phyloP scores from a whole-genome alignment of 306 rosid species.

The Oxytropis ochrocephala region DNA sequence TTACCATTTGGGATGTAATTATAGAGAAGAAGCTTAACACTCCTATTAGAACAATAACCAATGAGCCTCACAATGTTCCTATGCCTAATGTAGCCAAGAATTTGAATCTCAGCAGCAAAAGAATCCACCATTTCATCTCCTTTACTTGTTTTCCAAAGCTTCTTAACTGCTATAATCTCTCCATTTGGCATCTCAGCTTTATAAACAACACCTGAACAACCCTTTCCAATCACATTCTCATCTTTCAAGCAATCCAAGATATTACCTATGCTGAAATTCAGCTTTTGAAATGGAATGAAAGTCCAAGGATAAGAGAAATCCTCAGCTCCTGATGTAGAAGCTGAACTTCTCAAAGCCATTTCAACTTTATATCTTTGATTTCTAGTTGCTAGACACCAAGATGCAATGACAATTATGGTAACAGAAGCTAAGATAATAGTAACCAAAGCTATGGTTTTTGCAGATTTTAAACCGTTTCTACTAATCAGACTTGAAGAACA shows the following conservation, averaged over 20 bases:
- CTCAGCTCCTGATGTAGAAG: conserved; percentile 56
- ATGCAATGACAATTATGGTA: conserved; percentile 58
- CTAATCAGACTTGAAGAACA: conserved; percentile 59
- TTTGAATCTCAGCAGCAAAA: conserved; percentile 91
- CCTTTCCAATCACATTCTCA: conserved; percentile 87
- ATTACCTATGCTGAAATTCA: conserved; percentile 68
- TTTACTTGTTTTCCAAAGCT: conserved; percentile 85
- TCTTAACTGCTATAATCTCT: conserved; percentile 82
- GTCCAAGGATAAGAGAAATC: conserved; percentile 99
- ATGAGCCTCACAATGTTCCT: conserved; percentile 86
- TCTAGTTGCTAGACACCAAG: conserved; percentile 59
- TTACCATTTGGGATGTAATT: conserved; percentile 91
- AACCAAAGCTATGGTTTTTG: conserved; percentile 59
- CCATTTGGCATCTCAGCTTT: conserved; percentile 81
- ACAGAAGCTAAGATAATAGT: conserved; percentile 52
- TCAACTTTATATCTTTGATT: conserved; percentile 48
- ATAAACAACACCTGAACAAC: conserved; percentile 83
- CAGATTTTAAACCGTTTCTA: conserved; percentile 50
- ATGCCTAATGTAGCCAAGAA: conserved; percentile 93
- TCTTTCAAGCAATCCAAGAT: conserved; percentile 87
- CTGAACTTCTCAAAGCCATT: conserved; percentile 36
- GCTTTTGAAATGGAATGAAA: conserved; percentile 93
- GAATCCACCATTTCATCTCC: conserved; percentile 85
- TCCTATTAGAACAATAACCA: conserved; percentile 87
- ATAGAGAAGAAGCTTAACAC: conserved; percentile 89